Base-by-base conservation (phyloP, 169 alveolate species). In the Amoebophrya sp. region DNA sequence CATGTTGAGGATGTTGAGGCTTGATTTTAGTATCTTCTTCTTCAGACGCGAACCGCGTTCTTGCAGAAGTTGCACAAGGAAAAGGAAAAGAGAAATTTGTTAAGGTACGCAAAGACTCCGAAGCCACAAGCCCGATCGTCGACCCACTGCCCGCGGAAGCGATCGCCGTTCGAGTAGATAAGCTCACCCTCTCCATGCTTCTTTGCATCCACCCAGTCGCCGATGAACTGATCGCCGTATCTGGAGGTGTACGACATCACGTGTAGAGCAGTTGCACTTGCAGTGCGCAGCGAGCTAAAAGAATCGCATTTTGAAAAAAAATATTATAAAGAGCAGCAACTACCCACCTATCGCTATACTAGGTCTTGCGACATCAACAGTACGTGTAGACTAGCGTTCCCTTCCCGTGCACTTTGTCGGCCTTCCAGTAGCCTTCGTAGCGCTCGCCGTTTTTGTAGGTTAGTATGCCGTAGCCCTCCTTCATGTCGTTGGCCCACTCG, bases 81-180 rank as follows among this genome's bases (percentile, higher is more conserved):
- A 20, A 15, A 20, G 7, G 7, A n/a, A 2, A 15, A 58, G 31
- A 15, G 34, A 20, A 58, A 16, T 7, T 13, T 43, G 67, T 43
- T 16, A 13, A 7, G 16, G 89, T 97, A 97, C 48, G 94, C 93
- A 91, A 96, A 96, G 7, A 95, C 94, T 0, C 99, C 99, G 89
- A 93, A 95, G 18, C 99, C 99, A 89, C 97, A 95, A 5, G 99
- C 99, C 89, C 97, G 95, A 93, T 98, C 99, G 91, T 97, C 98
- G 41, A 93, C 95, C 99, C 99, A 97, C 92, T 96, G 94, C 5
- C 99, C 99, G 89, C 91, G 91, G 93, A 92, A 91, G 90, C 93
- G 87, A 93, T 97, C 99, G 89, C 98, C 98, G 90, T 97, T 97
- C 16, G 97, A 95, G 95, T 97, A 98, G 58, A 96, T 96, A 91